Evolutionary conservation across 163 green algal genomes (phyloP).

Genomic region (Chlorella variabilis): DNA sequence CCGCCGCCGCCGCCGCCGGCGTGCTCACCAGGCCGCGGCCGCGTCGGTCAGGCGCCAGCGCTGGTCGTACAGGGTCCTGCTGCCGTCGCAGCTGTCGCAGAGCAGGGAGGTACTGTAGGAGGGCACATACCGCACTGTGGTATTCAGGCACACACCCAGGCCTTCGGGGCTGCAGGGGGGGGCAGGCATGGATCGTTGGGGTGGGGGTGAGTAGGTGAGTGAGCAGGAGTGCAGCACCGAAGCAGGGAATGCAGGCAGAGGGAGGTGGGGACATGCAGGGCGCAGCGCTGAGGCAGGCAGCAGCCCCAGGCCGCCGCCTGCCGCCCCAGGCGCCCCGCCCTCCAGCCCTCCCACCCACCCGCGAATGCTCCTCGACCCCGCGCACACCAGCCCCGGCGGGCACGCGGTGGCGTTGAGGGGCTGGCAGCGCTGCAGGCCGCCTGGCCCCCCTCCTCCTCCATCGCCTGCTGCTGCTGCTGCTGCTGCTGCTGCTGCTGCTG

Average conservation of each 20-base stretch:
- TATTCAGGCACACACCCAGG: slow-evolving; percentile 41
- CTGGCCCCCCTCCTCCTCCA: background rate
- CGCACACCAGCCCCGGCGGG: slow-evolving; percentile 28
- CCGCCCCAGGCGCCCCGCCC: too few relatives aligned
- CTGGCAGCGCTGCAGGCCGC: slow-evolving; percentile 11
- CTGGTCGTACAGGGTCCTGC: background rate
- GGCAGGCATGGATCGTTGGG: background rate
- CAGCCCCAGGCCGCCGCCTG: too few relatives aligned
- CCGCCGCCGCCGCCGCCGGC: too few relatives aligned
- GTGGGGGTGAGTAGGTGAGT: background rate
- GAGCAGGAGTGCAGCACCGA: too few relatives aligned
- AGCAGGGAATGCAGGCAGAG: too few relatives aligned
- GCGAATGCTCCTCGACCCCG: slow-evolving; percentile 13
- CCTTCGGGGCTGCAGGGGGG: background rate
- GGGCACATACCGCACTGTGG: slow-evolving; percentile 47
- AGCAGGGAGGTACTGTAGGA: slow-evolving; percentile 47
- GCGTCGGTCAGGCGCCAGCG: slow-evolving; percentile 34
- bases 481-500: background rate
- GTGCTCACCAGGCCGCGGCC: slow-evolving; percentile 29
- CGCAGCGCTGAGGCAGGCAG: too few relatives aligned
- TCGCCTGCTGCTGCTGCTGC: background rate
- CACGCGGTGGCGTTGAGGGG: slow-evolving; percentile 26
- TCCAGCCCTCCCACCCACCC: slow-evolving; percentile 11
- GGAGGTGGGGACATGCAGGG: too few relatives aligned
- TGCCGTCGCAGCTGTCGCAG: slow-evolving; percentile 42